Base-by-base conservation (phyloP, 2,329 filamentous ascomycete genomes). In the Fusarium coffeatum region DNA sequence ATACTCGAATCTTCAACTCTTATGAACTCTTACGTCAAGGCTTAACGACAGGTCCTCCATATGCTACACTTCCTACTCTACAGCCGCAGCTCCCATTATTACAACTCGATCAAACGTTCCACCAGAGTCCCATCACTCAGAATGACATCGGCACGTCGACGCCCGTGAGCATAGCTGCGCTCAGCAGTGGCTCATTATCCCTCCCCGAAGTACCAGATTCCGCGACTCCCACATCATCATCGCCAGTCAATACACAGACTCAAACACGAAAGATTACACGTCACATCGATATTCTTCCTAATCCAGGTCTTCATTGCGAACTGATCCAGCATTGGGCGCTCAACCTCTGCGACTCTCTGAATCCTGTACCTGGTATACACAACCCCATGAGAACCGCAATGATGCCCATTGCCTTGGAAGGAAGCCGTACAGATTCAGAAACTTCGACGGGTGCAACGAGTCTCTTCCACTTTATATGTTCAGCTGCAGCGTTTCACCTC, bases 331-430 rank as follows among this genome's bases (percentile, higher is more conserved):
- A 74, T 15, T 74, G 72, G 72, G 72, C 66, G 1, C 30, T 74
- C 4, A 54, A 66, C 16, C 72, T 74, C 5, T 74, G 72, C 18
- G 72, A 74, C 40, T 69, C 71, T 3, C 16, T 74, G 12, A 72
- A 69, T 2, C 72, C 72, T 5, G 69, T 74, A 0, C 72, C 72
- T 0, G 72, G 72, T 0, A 57, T 72, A 5, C 60, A 68, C 16
- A 74, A 75, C 1, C 71, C 72, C 0, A 47, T 74, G 42, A 49
- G 72, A 4, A 74, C 59, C 3, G 66, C 71, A 9, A 72, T 74
- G 71, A 71, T 72, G 49, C 72, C 72, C 2, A 75, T 74, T 2
- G 72, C 72, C 1, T 61, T 75, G 3, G 72, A 74, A 34, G 72
- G 72, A 7, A 66, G 68, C 9, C 64, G 72, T 2, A 68, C 69